A percentile compares a stretch with the other conserved stretches of the same genome.
Conservation (phyloP, 257 asterid genomes). For the Solanum pennellii region DNA sequence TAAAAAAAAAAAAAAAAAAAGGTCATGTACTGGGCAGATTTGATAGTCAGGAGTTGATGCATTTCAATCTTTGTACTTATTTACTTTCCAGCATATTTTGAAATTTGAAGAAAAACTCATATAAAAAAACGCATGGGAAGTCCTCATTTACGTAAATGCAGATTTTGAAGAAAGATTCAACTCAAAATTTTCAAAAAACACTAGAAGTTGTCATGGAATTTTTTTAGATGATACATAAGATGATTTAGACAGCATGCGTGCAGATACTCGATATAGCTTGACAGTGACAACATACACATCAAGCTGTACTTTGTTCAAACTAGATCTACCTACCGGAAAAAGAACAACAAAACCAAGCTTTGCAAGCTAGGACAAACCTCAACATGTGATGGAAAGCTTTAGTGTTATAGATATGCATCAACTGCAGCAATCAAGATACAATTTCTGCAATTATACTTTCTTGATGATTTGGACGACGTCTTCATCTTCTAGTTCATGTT, state of each 20-base stretch:
- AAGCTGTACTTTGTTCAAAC: constrained; percentile 3
- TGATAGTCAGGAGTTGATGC: neutral
- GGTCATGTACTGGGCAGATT: neutral
- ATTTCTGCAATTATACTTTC: constrained; percentile 36
- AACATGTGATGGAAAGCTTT: neutral
- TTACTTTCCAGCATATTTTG: neutral
- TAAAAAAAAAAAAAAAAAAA: no score
- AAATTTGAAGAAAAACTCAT: neutral
- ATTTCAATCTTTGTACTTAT: neutral
- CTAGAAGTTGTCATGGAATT: neutral
- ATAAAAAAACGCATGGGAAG: neutral
- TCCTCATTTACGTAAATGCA: neutral
- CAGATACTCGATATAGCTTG: neutral
- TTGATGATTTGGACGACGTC: constrained; percentile 97
- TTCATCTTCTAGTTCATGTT: constrained; percentile 96
- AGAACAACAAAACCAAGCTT: neutral
- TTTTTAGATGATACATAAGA: neutral
- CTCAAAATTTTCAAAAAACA: neutral
- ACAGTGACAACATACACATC: neutral
- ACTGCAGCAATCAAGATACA: neutral
- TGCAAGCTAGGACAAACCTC: neutral
- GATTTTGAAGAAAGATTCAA: neutral
- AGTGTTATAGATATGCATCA: neutral
- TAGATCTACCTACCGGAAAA: neutral
- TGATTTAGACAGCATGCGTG: neutral